Conservation (phyloP, 805 yeast species). For the Metschnikowia cerradonensis region DNA sequence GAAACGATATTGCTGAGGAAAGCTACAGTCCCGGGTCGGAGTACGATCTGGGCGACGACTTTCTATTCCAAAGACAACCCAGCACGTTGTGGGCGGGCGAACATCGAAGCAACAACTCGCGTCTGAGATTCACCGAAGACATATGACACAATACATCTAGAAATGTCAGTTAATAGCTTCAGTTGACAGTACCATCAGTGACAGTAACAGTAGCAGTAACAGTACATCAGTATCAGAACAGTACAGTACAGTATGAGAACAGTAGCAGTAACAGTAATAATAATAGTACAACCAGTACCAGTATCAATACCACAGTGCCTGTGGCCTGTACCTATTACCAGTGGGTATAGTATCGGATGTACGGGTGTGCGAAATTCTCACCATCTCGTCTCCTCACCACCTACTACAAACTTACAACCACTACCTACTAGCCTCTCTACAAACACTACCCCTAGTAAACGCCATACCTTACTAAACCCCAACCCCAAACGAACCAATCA, state of each 20-base stretch:
- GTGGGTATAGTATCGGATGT: neutral
- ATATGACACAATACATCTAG: neutral
- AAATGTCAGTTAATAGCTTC: neutral
- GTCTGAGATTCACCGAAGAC: constrained; percentile 20
- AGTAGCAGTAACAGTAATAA: too few relatives aligned
- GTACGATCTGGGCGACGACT: constrained; percentile 14
- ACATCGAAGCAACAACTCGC: constrained; percentile 15
- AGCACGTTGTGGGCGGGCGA: constrained; percentile 12
- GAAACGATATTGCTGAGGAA: constrained; percentile 6
- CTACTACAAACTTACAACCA: too few relatives aligned
- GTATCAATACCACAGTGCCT: too few relatives aligned
- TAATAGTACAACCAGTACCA: too few relatives aligned
- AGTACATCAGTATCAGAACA: too few relatives aligned
- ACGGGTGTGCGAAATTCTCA: constrained; percentile 2
- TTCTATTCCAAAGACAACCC: constrained; percentile 8
- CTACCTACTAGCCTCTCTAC: too few relatives aligned
- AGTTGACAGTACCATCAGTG: neutral
- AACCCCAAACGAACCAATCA: neutral
- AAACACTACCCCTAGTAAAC: neutral
- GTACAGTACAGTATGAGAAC: too few relatives aligned
- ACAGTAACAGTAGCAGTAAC: too few relatives aligned
- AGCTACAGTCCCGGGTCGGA: constrained; percentile 7
- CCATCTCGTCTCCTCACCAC: too few relatives aligned
- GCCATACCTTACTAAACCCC: too few relatives aligned
- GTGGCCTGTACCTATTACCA: too few relatives aligned